Base-by-base conservation (phyloP, 1,284 basidiomycete genomes). In the Papiliotrema flavescens region DNA sequence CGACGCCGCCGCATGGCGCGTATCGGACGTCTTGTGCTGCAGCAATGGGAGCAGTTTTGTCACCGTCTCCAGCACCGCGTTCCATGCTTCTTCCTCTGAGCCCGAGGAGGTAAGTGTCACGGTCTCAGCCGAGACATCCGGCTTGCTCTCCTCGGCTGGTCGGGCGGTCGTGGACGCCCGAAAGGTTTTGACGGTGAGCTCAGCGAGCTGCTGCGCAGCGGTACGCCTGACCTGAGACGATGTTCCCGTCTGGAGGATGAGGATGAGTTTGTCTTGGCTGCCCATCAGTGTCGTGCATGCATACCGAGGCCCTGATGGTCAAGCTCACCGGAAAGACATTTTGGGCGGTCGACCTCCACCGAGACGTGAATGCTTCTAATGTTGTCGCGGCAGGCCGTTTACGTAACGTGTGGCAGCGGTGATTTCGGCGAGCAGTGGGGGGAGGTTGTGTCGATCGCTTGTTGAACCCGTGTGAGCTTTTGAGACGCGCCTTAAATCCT, bases 191-290 rank as follows among this genome's bases (percentile, higher is more conserved):
- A 59, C 55, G 1, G 70, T 69, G 28, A 78, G 59, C 39, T 75
- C 71, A 8, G 74, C 70, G 6, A 78, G 63, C 53, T 78, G 76
- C 43, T 70, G 72, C 14, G 76, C 74, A 1, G 76, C 76, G 23
- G 76, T 78, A 11, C 69, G 66, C 20, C 76, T 62, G 19, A 78
- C 67, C 40, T 70, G 67, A 0, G 64, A 55, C 1, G 75, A 76
- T 1, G 76, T 75, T 8, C 76, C 76, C 2, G 74, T 74, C 41
- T 76, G 74, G 20, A 78, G 66, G 3, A 78, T 70, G 7, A 74
- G 62, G 57, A 78, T 68, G 54, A 78, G 71, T 41, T 76, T 76
- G 56, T 76, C 74, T 46, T 71, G 67, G 49, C 74, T 75, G 24
- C 19, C 17, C 13, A 14, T 13, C 15, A 24, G 35, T 34, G 36